Evolutionary conservation across 2,329 filamentous ascomycete genomes (phyloP).

Genomic region (Westerdykella ornata): DNA sequence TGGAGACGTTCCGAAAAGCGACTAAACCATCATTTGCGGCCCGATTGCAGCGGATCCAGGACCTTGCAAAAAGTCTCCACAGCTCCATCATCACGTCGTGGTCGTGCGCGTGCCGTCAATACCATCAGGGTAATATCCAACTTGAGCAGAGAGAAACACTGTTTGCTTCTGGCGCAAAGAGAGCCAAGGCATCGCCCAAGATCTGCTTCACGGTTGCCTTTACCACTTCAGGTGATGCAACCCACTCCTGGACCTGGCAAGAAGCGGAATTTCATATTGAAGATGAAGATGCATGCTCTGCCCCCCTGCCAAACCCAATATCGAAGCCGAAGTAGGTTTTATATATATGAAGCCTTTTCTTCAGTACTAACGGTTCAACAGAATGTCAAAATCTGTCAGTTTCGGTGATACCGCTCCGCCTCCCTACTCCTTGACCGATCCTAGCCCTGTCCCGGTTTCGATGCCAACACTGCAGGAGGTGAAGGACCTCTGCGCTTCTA

Average conservation of each 20-base stretch:
- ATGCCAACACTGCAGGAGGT: constrained; percentile 21
- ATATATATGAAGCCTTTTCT: neutral
- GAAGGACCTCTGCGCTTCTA: constrained; percentile 34
- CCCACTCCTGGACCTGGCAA: constrained; percentile 25
- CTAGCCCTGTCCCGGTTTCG: constrained; percentile 3
- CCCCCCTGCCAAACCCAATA: constrained; percentile 7
- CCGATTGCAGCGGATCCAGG: constrained; percentile 30
- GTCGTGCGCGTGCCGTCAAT: constrained; percentile 31
- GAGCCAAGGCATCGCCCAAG: constrained; percentile 7
- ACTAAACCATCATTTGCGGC: constrained; percentile 31
- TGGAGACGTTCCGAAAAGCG: constrained; percentile 30
- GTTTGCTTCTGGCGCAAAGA: constrained; percentile 18
- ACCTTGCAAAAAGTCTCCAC: constrained; percentile 30
- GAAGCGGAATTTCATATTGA: constrained; percentile 30
- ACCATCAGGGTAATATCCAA: constrained; percentile 30
- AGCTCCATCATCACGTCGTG: constrained; percentile 24
- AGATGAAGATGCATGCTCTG: constrained; percentile 19
- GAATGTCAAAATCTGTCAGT: constrained; percentile 30
- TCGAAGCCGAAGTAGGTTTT: constrained; percentile 18
- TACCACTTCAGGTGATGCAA: constrained; percentile 10
- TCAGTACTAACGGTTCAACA: constrained; percentile 8
- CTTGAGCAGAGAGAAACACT: constrained; percentile 25
- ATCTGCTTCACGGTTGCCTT: constrained; percentile 33
- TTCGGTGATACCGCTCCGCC: constrained; percentile 27
- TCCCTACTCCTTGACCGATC: constrained; percentile 24